phyloP scores from a whole-genome alignment of 176 grass and related monocot genomes.

The Musa troglodytarum region DNA sequence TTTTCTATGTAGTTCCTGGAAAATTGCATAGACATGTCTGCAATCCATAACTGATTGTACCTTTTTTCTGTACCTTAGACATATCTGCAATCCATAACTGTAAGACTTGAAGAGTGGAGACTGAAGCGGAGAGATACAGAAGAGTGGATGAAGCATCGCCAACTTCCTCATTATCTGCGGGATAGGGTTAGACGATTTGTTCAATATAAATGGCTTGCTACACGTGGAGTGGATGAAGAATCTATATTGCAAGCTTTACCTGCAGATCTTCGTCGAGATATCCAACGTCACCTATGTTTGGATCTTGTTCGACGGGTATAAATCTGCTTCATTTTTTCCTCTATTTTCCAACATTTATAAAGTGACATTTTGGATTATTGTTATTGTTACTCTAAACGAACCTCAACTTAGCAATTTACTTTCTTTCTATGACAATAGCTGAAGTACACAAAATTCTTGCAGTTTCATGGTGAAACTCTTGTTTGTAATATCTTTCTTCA shows the following conservation, averaged over 20 bases:
- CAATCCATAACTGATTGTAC: neutral
- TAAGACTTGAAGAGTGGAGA: slow-evolving; percentile 18
- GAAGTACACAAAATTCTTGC: no score
- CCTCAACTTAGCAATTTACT: no score
- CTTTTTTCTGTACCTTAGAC: neutral
- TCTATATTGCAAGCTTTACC: slow-evolving; percentile 72
- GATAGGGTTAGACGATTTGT: slow-evolving; percentile 47
- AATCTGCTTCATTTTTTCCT: neutral
- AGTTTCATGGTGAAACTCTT: no score
- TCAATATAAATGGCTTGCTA: slow-evolving; percentile 92
- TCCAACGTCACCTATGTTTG: slow-evolving; percentile 89
- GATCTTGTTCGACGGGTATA: slow-evolving; percentile 72
- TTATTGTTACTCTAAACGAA: no score
- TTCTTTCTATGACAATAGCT: no score
- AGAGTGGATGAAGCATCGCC: slow-evolving; percentile 14
- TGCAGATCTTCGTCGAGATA: slow-evolving; percentile 77
- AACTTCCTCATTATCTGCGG: slow-evolving; percentile 5
- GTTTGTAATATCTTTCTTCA: no score
- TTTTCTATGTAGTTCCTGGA: neutral
- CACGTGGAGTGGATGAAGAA: slow-evolving; percentile 84
- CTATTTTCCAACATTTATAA: neutral
- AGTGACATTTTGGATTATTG: no score
- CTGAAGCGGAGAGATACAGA: slow-evolving; percentile 15
- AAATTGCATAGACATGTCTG: neutral
- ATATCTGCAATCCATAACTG: slow-evolving; percentile 11